Evolutionary conservation across 495 filamentous ascomycete genomes (phyloP), one percentile per base, ranked within the genome.

Genomic region (Schizothecium vesticola): DNA sequence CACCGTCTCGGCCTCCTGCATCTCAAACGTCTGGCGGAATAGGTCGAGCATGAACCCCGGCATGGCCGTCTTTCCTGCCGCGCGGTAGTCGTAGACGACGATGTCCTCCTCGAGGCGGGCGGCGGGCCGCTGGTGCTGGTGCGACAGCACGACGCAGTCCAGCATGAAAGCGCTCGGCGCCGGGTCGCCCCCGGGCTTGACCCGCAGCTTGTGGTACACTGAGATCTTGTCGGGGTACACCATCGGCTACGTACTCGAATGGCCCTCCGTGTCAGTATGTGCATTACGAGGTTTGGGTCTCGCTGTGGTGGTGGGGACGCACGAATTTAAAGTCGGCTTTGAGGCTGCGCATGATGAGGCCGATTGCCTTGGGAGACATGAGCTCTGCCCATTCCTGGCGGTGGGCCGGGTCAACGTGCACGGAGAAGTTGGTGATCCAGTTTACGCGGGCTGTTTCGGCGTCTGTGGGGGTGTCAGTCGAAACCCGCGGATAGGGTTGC

Each of bases 301-400:
- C 3, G 60, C 2, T 2, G n/a, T 3, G 59, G n/a, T 26, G 59
- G 33, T 22, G 55, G 51, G 19, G 43, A 82, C 86, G 5, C 80
- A 97, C 93, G 83, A 97, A 96, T 81, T 97, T 97, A 75, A 90
- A 99, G 72, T 97, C 91, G 4, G 90, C 85, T 72, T 86, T 90
- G 62, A 99, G 92, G 64, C 88, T 91, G 73, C 87, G 83, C 73
- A 97, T 77, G 61, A 97, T 97, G 64, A 97, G 70, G 0, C 94
- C 95, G 10, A 85, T 83, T 0, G 86, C 86, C 60, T 75, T 85
- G 1, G 90, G 86, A 29, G 83, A 86, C 81, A 88, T 85, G 22
- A 97, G 80, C 55, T 91, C 87, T 1, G 76, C 79, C 94, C 94
- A 99, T 70, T 87, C 78, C 59, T 80, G 73, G 69, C 83, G 79